A percentile compares a stretch with the other conserved stretches of the same genome.
Evolutionary conservation across 2,329 filamentous ascomycete genomes (phyloP).

Genomic region (Sporothrix phasma): DNA sequence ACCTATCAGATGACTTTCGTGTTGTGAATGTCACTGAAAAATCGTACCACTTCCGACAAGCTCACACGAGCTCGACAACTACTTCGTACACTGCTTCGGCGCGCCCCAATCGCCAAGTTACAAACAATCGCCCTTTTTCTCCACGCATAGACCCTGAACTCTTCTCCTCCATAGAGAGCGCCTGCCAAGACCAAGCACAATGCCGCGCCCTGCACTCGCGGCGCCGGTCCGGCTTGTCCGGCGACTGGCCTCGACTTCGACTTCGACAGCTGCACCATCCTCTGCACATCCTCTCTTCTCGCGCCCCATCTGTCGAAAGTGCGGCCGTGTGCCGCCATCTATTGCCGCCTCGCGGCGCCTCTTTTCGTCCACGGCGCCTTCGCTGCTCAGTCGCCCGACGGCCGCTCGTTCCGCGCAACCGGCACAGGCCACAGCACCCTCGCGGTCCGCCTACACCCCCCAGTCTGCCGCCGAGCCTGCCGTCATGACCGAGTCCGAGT

Average conservation of each 20-base stretch:
- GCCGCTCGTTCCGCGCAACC: background rate
- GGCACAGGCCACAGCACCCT: background rate
- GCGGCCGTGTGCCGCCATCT: background rate
- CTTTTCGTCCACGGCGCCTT: background rate
- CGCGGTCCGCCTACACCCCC: slow-evolving; percentile 27
- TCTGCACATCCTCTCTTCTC: background rate
- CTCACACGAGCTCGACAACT: background rate
- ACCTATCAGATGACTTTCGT: background rate
- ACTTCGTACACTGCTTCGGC: background rate
- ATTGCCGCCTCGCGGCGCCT: background rate
- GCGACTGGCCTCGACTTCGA: background rate
- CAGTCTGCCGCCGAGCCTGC: slow-evolving; percentile 20
- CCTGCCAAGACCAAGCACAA: background rate
- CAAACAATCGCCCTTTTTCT: background rate
- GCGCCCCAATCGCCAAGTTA: no score
- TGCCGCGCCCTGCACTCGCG: background rate
- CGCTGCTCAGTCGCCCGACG: background rate
- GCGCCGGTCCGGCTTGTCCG: background rate
- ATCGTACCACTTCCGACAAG: background rate
- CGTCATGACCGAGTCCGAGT: slow-evolving; percentile 55
- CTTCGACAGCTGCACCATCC: background rate
- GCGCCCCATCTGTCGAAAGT: background rate
- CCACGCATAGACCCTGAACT: no score
- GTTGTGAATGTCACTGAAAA: background rate
- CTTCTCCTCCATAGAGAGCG: background rate